Conservation (phyloP, 2,329 filamentous ascomycete genomes). For the Colletotrichum godetiae region DNA sequence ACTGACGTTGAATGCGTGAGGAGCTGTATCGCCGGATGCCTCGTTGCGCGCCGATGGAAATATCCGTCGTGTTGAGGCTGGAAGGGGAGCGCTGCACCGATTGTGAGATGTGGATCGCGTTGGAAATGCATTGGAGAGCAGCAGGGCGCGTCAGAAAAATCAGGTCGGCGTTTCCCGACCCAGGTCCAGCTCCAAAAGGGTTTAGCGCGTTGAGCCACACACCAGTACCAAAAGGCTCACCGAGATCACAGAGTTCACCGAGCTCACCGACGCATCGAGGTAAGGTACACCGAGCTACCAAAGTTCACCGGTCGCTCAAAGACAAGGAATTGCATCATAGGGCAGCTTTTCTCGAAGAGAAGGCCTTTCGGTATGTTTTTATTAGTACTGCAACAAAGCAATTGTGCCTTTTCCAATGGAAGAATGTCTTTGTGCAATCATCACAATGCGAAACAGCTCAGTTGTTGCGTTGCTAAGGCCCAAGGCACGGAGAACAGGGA, state of each 20-base stretch:
- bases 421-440: background rate
- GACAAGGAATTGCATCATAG: background rate
- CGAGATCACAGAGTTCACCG: background rate
- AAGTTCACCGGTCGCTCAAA: background rate
- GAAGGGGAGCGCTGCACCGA: slow-evolving; percentile 23
- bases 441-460: background rate
- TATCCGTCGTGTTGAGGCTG: background rate
- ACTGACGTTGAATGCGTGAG: background rate
- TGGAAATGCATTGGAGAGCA: slow-evolving; percentile 32
- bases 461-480: no score
- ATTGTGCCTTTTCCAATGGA: background rate
- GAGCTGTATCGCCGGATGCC: background rate
- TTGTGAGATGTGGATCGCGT: slow-evolving; percentile 34
- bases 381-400: background rate
- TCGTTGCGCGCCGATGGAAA: slow-evolving; percentile 15
- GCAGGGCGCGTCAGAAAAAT: slow-evolving; percentile 36
- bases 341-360: background rate
- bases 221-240: background rate
- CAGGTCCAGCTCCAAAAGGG: slow-evolving; percentile 4
- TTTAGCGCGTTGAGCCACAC: background rate
- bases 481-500: no score
- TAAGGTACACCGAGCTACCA: no score
- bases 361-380: background rate
- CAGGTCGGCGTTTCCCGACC: slow-evolving; percentile 31
- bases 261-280: background rate